Base-by-base conservation (phyloP, 495 filamentous ascomycete genomes). In the Parathielavia appendiculata region DNA sequence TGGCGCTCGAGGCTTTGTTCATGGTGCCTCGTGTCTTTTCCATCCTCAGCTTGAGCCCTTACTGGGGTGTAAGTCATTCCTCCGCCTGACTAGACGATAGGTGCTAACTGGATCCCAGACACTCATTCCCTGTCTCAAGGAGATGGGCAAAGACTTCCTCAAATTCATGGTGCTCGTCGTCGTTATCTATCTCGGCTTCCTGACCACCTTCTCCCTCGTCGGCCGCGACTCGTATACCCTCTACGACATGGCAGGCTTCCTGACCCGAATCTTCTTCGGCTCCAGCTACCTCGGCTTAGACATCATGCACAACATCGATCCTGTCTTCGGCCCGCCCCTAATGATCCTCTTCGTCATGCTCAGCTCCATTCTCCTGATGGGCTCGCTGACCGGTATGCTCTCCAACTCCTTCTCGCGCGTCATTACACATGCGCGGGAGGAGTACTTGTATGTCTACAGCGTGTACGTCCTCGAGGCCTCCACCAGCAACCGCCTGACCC, bases 131-230 rank as follows among this genome's bases (percentile, higher is more conserved):
- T 91, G 91, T 61, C 77, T 95, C 49, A 92, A 91, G 69, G 90
- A 93, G 72, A 93, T 93, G 90, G 91, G 90, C 19, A 95, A 91
- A 73, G 89, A 93, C 58, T 96, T 96, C 66, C 71, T 93, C 65
- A 92, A 92, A 60, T 96, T 96, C 70, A 81, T 92, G 67, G 85
- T 89, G 13, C 78, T 96, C n/a, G 89, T 97, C 20, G 73, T 87
- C 47, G 84, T 96, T 54, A 74, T 96, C 61, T 96, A 95, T 66
- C 63, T 78, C 56, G 91, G 92, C 58, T 97, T 96, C 75, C 73
- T 96, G 30, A 95, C 92, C 0, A 96, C 91, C 0, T 96, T 97
- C 66, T 87, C 89, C 1, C 83, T 96, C 59, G 82, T 97, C 56
- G 92, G 89, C 23, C 81, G 92, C 61, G 89, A 91, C 62, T 71